A percentile compares a stretch with the other conserved stretches of the same genome.
Conservation (phyloP, 2,329 filamentous ascomycete genomes). For the Aschersonia sp. region DNA sequence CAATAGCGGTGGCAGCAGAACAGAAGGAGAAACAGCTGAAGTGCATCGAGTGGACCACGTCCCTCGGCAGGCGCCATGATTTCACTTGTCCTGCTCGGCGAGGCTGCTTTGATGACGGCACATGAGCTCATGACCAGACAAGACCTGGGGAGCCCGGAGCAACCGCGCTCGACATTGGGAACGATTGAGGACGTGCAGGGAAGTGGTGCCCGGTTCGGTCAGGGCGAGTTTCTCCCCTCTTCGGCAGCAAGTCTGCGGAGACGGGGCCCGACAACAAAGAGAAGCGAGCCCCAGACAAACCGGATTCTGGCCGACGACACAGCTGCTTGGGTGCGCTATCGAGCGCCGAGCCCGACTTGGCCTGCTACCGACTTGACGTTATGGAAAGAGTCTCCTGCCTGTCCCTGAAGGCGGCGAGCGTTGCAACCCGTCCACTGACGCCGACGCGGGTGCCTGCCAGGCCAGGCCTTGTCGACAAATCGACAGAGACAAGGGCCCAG, state of each 20-base stretch:
- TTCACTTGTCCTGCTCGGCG: not conserved
- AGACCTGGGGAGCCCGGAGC: too few relatives aligned
- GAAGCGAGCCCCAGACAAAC: too few relatives aligned
- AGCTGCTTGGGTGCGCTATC: too few relatives aligned
- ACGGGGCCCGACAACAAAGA: too few relatives aligned
- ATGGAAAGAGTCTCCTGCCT: not conserved
- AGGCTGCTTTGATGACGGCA: not conserved
- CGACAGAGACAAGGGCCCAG: conserved; percentile 2
- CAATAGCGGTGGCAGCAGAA: not conserved
- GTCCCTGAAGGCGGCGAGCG: not conserved
- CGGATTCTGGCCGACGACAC: too few relatives aligned
- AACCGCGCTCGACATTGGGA: too few relatives aligned
- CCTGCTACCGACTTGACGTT: not conserved
- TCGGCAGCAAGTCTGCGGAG: too few relatives aligned
- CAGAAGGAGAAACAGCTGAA: not conserved
- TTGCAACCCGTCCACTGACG: conserved; percentile 2
- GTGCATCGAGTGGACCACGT: conserved; percentile 4
- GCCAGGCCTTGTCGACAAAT: conserved; percentile 1
- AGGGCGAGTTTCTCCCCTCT: too few relatives aligned
- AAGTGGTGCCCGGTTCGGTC: too few relatives aligned
- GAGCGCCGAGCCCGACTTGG: too few relatives aligned
- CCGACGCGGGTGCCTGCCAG: conserved; percentile 3
- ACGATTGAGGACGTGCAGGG: too few relatives aligned
- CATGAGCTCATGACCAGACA: not conserved
- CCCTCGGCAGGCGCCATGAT: not conserved